Evolutionary conservation across 176 grass and related monocot genomes (phyloP).

Genomic region (Zizania latifolia): DNA sequence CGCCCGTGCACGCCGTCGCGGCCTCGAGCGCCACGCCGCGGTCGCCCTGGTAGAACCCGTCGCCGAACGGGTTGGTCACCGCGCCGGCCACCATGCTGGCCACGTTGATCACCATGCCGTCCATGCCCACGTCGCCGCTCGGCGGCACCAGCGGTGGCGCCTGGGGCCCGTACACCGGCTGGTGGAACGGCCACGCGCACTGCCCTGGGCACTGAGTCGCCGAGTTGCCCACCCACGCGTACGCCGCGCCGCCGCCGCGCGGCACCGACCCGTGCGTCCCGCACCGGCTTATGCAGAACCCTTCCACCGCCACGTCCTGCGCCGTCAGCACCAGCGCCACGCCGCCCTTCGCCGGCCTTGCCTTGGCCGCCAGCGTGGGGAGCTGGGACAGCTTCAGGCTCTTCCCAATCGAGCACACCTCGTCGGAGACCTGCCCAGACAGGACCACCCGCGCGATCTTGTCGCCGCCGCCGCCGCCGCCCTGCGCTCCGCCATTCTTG

Average conservation of each 20-base stretch:
- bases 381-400: constrained; percentile 46
- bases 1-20: constrained; percentile 55
- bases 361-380: constrained; percentile 36
- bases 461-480: not conserved
- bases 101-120: constrained; percentile 60
- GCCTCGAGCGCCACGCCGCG: constrained; percentile 58
- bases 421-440: constrained; percentile 46
- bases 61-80: constrained; percentile 64
- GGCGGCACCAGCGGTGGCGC: constrained; percentile 35
- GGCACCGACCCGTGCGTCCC: constrained; percentile 33
- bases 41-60: constrained; percentile 71
- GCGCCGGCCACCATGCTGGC: constrained; percentile 57
- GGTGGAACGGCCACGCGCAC: constrained; percentile 95
- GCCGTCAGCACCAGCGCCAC: constrained; percentile 58
- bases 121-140: constrained; percentile 55
- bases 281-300: constrained; percentile 72
- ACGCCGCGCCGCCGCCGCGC: constrained; percentile 21
- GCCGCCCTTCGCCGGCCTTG: constrained; percentile 30
- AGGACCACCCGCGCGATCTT: constrained; percentile 31
- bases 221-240: constrained; percentile 62
- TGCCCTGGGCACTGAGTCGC: constrained; percentile 69
- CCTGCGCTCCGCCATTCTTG: not conserved
- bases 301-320: constrained; percentile 51
- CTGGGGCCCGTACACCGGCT: constrained; percentile 59
- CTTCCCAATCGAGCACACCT: constrained; percentile 44